Evolutionary conservation across 2,329 filamentous ascomycete genomes (phyloP).

Genomic region (Dactylonectria estremocensis): DNA sequence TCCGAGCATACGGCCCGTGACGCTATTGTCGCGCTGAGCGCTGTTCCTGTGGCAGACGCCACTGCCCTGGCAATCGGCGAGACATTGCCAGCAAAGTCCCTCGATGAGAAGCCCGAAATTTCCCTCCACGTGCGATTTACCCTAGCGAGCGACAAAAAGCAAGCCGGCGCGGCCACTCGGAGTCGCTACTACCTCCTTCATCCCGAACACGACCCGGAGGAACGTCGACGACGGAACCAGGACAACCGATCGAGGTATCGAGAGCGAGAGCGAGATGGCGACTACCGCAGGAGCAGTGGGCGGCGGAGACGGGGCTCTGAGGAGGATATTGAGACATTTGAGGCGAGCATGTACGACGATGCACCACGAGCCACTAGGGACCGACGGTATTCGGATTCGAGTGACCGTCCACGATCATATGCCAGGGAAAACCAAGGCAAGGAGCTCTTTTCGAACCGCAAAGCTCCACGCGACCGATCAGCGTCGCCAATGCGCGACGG

Average conservation of each 20-base stretch:
- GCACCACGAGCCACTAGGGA: constrained; percentile 55
- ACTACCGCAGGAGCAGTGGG: constrained; percentile 53
- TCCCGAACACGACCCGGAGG: constrained; percentile 88
- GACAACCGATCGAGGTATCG: constrained; percentile 74
- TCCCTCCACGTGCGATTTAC: constrained; percentile 82
- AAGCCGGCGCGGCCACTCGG: constrained; percentile 80
- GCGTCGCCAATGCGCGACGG: constrained; percentile 65
- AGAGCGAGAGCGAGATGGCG: constrained; percentile 64
- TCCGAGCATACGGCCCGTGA: constrained; percentile 67
- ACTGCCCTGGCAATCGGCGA: constrained; percentile 73
- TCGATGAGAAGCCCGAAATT: constrained; percentile 78
- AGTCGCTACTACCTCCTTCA: constrained; percentile 95
- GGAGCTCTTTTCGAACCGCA: constrained; percentile 73
- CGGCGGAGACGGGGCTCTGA: constrained; percentile 59
- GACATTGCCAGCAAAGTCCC: constrained; percentile 77
- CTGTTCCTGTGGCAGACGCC: constrained; percentile 66
- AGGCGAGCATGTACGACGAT: constrained; percentile 89
- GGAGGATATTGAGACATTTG: constrained; percentile 72
- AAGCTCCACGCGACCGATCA: constrained; percentile 62
- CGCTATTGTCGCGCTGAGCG: constrained; percentile 69
- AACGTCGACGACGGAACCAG: constrained; percentile 73
- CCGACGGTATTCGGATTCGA: constrained; percentile 45
- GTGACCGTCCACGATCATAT: constrained; percentile 50
- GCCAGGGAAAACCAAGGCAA: constrained; percentile 64
- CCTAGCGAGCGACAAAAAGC: constrained; percentile 83